phyloP scores from a whole-genome alignment of 2,329 filamentous ascomycete species.

The Xylaria sp. region DNA sequence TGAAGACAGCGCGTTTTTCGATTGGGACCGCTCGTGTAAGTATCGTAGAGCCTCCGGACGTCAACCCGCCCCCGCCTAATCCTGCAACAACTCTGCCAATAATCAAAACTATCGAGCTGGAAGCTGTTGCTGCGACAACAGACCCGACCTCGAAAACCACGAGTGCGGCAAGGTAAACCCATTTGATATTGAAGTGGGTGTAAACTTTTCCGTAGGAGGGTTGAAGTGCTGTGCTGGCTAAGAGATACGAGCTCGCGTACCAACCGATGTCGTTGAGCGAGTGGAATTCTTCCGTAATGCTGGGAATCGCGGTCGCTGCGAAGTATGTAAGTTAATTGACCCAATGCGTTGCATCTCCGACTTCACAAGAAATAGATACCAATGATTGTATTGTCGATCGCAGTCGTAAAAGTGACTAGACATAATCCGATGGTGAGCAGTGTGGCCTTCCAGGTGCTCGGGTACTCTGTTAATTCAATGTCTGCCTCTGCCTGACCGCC shows the following conservation, averaged over 20 bases:
- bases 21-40: slow-evolving; percentile 16
- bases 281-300: slow-evolving; percentile 27
- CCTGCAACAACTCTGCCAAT: slow-evolving; percentile 18
- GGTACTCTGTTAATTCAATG: slow-evolving; percentile 9
- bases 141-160: slow-evolving; percentile 33
- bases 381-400: slow-evolving; percentile 28
- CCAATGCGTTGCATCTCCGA: background rate
- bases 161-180: slow-evolving; percentile 19
- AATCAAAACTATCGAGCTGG: slow-evolving; percentile 10
- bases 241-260: slow-evolving; percentile 32
- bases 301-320: slow-evolving; percentile 23
- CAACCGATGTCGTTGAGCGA: slow-evolving; percentile 29
- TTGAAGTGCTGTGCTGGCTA: slow-evolving; percentile 31
- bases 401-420: slow-evolving; percentile 25
- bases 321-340: background rate
- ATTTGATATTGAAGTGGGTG: slow-evolving; percentile 20
- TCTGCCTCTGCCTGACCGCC: background rate
- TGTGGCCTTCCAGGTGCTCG: slow-evolving; percentile 16
- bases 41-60: slow-evolving; percentile 11
- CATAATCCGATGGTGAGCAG: slow-evolving; percentile 22
- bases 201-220: slow-evolving; percentile 31
- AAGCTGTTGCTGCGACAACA: slow-evolving; percentile 24
- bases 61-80: slow-evolving; percentile 20
- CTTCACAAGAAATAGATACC: background rate
- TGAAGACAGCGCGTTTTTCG: slow-evolving; percentile 14